These are phyloP conservation scores for Pichia nanzhaoensis DNA, from an alignment of 805 yeast species.

Conservation along the genomic window DNA sequence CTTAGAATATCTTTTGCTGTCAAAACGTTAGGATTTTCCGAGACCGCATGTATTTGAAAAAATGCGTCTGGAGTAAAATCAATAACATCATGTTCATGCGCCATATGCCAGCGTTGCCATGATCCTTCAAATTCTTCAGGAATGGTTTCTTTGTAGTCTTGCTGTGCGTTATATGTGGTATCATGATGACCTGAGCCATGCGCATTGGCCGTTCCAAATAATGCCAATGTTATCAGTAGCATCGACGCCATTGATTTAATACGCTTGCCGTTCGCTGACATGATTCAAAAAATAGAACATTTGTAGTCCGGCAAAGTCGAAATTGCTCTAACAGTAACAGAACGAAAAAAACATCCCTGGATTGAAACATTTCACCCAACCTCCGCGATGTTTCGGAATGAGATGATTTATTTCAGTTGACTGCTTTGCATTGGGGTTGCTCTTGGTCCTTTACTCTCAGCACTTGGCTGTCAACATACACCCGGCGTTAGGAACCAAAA, in stretches of 20 bases:
- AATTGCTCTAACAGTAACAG: no score
- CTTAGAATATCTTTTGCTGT: constrained; percentile 54
- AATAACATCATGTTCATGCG: constrained; percentile 67
- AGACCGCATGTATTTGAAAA: constrained; percentile 73
- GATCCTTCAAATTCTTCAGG: constrained; percentile 44
- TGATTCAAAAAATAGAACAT: no score
- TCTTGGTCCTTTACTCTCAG: no score
- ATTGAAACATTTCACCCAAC: no score
- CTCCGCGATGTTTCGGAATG: no score
- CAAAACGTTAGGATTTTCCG: constrained; percentile 46
- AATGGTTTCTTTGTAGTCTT: constrained; percentile 34
- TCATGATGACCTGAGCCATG: constrained; percentile 7
- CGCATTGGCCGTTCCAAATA: background rate
- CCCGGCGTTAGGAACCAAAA: no score
- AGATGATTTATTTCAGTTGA: no score
- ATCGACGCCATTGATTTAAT: no score
- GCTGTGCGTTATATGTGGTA: constrained; percentile 4
- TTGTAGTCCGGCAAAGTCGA: no score
- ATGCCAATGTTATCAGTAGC: background rate
- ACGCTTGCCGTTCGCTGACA: no score
- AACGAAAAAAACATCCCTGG: no score
- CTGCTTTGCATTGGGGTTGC: background rate
- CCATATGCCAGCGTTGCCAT: constrained; percentile 91
- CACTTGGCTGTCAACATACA: no score
- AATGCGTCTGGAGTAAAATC: constrained; percentile 45